These are phyloP conservation scores for Pleurotus cornucopiae DNA, from an alignment of 768 basidiomycete genomes.

Conservation along the genomic window DNA sequence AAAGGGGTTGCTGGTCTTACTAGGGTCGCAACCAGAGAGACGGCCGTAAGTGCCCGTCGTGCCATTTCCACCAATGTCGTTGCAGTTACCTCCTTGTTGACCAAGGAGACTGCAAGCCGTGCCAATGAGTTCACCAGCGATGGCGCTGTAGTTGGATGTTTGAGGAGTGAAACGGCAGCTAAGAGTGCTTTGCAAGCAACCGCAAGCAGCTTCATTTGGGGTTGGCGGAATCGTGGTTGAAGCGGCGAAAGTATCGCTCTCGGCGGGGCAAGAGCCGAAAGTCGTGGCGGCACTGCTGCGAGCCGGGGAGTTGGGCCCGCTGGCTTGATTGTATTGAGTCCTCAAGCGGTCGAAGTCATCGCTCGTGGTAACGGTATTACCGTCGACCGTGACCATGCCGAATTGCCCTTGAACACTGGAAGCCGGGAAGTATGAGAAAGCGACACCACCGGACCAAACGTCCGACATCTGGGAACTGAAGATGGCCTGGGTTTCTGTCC, in stretches of 20 bases:
- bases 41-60: constrained; percentile 70
- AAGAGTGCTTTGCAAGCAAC: constrained; percentile 64
- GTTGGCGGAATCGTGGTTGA: constrained; percentile 76
- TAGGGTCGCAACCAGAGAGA: constrained; percentile 75
- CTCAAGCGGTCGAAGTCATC: constrained; percentile 66
- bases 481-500: constrained; percentile 75
- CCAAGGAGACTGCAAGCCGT: constrained; percentile 76
- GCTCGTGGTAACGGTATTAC: constrained; percentile 59
- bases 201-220: constrained; percentile 76
- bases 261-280: constrained; percentile 63
- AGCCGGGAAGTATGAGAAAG: constrained; percentile 89
- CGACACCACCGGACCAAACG: constrained; percentile 86
- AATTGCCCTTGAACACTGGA: constrained; percentile 67
- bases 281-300: constrained; percentile 35
- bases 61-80: constrained; percentile 70
- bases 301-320: constrained; percentile 59
- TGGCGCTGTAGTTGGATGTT: constrained; percentile 53
- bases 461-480: constrained; percentile 70
- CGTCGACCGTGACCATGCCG: constrained; percentile 82
- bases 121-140: constrained; percentile 60
- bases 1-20: constrained; percentile 32
- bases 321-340: constrained; percentile 53
- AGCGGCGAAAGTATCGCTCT: constrained; percentile 58
- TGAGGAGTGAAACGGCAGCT: constrained; percentile 71
- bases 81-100: constrained; percentile 54